A percentile compares a stretch with the other conserved stretches of the same genome.
Evolutionary conservation across 495 filamentous ascomycete genomes (phyloP).

Genomic region (Lophiotrema nucula): DNA sequence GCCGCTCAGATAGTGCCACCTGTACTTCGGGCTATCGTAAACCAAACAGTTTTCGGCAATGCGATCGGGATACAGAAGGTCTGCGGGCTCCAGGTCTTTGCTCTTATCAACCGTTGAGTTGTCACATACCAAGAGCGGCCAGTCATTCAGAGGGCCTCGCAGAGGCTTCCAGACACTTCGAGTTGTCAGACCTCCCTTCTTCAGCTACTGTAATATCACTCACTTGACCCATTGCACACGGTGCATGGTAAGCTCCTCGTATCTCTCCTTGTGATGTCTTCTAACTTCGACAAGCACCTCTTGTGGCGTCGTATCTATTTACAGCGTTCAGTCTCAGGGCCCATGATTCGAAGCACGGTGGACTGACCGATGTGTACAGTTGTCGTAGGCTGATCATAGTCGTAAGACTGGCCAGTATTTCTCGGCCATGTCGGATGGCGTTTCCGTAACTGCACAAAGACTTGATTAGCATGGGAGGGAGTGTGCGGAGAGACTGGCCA

Average conservation of each 20-base stretch:
- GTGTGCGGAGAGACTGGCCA: too few relatives aligned
- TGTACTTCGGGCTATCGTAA: neutral
- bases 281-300: neutral
- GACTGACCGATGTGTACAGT: neutral
- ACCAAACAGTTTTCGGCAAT: neutral
- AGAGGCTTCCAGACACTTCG: neutral
- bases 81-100: neutral
- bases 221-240: neutral
- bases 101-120: neutral
- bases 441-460: too few relatives aligned
- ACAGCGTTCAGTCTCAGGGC: too few relatives aligned
- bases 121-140: neutral
- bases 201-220: neutral
- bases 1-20: neutral
- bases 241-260: neutral
- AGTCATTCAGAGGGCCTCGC: neutral
- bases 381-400: neutral
- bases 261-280: neutral
- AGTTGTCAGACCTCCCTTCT: neutral
- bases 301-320: neutral
- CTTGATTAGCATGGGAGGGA: too few relatives aligned
- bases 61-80: neutral
- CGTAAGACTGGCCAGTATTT: neutral
- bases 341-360: neutral
- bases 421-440: neutral